These are phyloP conservation scores for Tuber umbilicatum DNA, from an alignment of 495 filamentous ascomycete genomes.

Conservation along the genomic window DNA sequence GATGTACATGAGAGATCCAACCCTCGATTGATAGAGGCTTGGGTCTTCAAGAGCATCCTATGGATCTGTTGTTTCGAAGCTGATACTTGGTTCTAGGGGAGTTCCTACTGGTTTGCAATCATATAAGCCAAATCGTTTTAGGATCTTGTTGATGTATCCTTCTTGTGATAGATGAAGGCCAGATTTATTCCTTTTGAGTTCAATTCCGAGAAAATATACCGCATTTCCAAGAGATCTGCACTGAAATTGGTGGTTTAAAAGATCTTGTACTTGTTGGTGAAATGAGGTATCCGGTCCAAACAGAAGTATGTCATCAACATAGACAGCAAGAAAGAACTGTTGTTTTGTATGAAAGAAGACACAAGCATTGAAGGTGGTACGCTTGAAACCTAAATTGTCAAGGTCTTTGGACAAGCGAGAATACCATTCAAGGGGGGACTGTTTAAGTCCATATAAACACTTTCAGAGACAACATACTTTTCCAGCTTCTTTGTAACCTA, in stretches of 20 bases:
- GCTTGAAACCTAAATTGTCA: not conserved
- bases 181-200: not conserved
- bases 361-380: constrained; percentile 15
- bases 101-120: constrained; percentile 5
- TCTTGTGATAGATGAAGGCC: not conserved
- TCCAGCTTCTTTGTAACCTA: constrained; percentile 9
- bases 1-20: too few relatives aligned
- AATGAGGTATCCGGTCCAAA: not conserved
- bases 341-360: not conserved
- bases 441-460: constrained; percentile 31
- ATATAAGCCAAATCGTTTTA: not conserved
- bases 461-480: not conserved
- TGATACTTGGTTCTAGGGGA: not conserved
- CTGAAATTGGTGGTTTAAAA: not conserved
- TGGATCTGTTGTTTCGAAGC: not conserved
- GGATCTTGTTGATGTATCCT: constrained; percentile 6
- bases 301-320: constrained; percentile 11
- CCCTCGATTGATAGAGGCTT: constrained; percentile 4
- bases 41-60: not conserved
- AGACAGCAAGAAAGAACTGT: not conserved
- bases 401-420: constrained; percentile 15
- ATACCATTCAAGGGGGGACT: constrained; percentile 28
- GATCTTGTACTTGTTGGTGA: too few relatives aligned
- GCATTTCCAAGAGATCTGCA: not conserved
- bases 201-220: not conserved